Conservation (phyloP, 257 asterid genomes). For the Nicotiana sylvestris region DNA sequence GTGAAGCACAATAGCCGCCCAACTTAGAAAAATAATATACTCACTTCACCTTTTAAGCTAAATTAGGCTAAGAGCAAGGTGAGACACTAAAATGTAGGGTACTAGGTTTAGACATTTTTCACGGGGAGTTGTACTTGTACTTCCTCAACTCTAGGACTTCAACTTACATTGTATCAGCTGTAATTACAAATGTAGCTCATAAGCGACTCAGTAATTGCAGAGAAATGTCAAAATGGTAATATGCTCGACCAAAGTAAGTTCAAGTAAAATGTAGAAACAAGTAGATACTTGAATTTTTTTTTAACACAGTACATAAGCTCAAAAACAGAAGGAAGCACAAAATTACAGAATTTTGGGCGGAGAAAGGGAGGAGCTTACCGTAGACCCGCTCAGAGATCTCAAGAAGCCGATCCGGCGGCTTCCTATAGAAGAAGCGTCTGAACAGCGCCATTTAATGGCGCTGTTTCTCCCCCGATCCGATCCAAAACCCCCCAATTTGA, state of each 20-base stretch:
- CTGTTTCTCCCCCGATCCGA: constrained; percentile 63
- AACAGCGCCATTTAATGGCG: constrained; percentile 99
- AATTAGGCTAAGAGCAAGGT: not conserved
- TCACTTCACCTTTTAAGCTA: not conserved
- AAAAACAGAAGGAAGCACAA: not conserved
- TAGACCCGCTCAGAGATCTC: constrained; percentile 98
- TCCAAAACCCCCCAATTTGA: constrained; percentile 44
- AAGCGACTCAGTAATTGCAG: not conserved
- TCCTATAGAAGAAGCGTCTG: constrained; percentile 90
- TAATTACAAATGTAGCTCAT: not conserved
- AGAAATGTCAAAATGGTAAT: not conserved
- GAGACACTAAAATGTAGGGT: not conserved
- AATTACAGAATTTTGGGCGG: not conserved
- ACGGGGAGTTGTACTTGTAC: not conserved
- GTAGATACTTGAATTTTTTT: too few species aligned
- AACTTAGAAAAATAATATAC: not conserved
- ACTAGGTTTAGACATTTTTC: not conserved
- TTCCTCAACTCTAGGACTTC: not conserved
- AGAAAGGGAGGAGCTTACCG: constrained; percentile 45
- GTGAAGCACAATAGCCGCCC: not conserved
- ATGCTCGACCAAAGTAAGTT: not conserved
- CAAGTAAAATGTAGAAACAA: not conserved
- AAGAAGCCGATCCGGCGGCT: constrained; percentile 99
- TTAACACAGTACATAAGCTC: not conserved
- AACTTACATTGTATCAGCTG: not conserved